Evolutionary conservation across 176 grass and related monocot species (phyloP), one percentile per base, ranked within the genome.

Genomic region (Elaeis guineensis): DNA sequence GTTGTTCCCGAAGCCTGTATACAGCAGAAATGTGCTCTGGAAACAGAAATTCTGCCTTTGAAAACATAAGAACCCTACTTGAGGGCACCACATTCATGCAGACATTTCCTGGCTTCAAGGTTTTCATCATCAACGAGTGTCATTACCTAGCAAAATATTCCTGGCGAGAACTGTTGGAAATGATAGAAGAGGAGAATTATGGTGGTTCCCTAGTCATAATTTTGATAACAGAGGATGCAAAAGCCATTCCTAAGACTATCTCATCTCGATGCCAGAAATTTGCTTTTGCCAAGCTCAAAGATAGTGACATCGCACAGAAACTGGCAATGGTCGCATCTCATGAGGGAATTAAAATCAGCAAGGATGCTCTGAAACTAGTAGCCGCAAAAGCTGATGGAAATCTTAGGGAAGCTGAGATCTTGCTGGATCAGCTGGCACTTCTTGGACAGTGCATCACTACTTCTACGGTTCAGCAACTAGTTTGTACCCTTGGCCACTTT

Each of bases 401-500:
- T 17, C 80, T 97, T 78, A 75, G 81, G 17, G 81, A 91, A 78
- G 87, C 92, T 17, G 72, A 87, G 74, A 83, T 76, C 24, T 84
- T 79, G 65, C 81, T 97, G 64, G 92, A 97, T 58, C 92, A 97
- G 57, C 72, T 97, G 32, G 82, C 77, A 64, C 78, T 97, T n/a
- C 69, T 91, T 9, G 92, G 92, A 50, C 79, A 85, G 61, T 85
- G 76, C 44, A 97, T 97, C 65, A 88, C 78, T 58, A 77, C 74
- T 72, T 87, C 78, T 32, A 78, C 85, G 23, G 78, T 72, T 57
- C 73, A 85, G 58, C 84, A 97, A 56, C 70, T 97, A 51, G 92
- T 97, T 69, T 70, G 87, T 82, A 44, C 35, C 35, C 35, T 44
- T 44, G 11, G 35, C 35, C 35, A 44, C 35, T 44, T 44, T 44